Conservation (phyloP, 2,329 filamentous ascomycete species). For the Neonectria hederae region DNA sequence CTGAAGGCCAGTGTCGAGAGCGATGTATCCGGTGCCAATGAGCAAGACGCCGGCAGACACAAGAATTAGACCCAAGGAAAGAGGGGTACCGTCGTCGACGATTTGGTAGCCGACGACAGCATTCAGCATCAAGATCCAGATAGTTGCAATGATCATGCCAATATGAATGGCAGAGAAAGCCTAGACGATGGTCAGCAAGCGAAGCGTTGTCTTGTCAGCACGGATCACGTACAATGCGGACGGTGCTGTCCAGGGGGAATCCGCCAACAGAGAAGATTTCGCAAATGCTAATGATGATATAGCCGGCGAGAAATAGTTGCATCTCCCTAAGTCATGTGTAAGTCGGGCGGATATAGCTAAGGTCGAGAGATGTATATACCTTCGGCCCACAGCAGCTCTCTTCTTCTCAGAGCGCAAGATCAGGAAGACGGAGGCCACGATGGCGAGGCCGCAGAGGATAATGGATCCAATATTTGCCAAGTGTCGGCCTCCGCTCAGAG, state of each 20-base stretch:
- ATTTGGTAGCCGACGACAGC: conserved; percentile 92
- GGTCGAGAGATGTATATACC: conserved; percentile 60
- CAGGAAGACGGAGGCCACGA: conserved; percentile 72
- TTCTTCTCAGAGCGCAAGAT: conserved; percentile 87
- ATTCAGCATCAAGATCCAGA: conserved; percentile 92
- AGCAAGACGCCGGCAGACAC: conserved; percentile 78
- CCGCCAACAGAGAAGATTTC: conserved; percentile 96
- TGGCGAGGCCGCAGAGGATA: conserved; percentile 80
- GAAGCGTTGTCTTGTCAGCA: not conserved
- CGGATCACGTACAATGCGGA: conserved; percentile 73
- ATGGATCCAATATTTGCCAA: conserved; percentile 95
- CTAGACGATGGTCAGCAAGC: conserved; percentile 53
- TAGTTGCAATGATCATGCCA: conserved; percentile 85
- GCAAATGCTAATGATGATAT: conserved; percentile 88
- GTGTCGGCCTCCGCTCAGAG: conserved; percentile 69
- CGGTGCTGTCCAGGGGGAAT: conserved; percentile 77
- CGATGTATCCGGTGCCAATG: conserved; percentile 93
- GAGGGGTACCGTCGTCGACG: conserved; percentile 88
- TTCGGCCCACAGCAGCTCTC: conserved; percentile 90
- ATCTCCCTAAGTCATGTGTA: conserved; percentile 75
- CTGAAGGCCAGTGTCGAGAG: conserved; percentile 87
- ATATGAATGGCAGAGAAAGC: conserved; percentile 92
- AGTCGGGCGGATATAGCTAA: conserved; percentile 6
- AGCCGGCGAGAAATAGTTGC: conserved; percentile 90
- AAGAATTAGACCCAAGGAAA: conserved; percentile 81